These are phyloP conservation scores for Coccinonectria pachysandricola DNA, from an alignment of 2,329 filamentous ascomycete species.

Conservation along the genomic window DNA sequence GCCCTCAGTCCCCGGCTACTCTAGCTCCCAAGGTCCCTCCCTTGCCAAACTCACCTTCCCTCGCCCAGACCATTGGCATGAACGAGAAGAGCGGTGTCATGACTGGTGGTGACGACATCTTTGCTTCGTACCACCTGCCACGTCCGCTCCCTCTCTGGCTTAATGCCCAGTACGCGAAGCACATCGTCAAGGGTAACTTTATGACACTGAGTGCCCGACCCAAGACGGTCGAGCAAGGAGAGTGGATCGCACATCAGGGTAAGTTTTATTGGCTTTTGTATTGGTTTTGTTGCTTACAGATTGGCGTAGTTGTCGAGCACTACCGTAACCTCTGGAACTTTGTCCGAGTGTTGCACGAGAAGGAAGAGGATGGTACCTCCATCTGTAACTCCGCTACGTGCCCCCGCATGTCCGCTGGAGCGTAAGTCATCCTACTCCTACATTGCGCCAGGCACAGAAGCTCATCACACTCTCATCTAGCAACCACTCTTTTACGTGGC, in stretches of 20 bases:
- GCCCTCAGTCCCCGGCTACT: conserved; percentile 40
- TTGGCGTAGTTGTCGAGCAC: conserved; percentile 69
- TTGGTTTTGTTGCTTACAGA: neutral
- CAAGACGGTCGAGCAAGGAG: conserved; percentile 85
- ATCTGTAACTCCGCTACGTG: conserved; percentile 81
- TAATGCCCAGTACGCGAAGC: conserved; percentile 63
- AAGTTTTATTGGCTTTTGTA: conserved; percentile 2
- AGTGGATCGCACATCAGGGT: conserved; percentile 97
- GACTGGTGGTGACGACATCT: conserved; percentile 41
- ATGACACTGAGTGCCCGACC: conserved; percentile 94
- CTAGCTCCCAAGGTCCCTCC: conserved; percentile 50
- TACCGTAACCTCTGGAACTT: conserved; percentile 84
- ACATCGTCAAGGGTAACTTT: conserved; percentile 96
- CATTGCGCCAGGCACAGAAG: too few relatives aligned
- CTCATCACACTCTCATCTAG: too few relatives aligned
- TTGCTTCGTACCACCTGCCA: conserved; percentile 53
- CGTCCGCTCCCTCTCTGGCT: conserved; percentile 59
- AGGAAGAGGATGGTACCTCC: conserved; percentile 64
- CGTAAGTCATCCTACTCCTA: conserved; percentile 63
- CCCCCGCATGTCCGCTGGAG: conserved; percentile 88
- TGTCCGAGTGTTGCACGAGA: conserved; percentile 78
- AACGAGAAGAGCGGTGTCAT: conserved; percentile 46
- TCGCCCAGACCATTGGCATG: conserved; percentile 58
- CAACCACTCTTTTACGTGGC: conserved; percentile 95
- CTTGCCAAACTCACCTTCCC: conserved; percentile 52